Evolutionary conservation across 2,329 filamentous ascomycete species (phyloP), one percentile per base, ranked within the genome.

Genomic region (Penicillium sp.): DNA sequence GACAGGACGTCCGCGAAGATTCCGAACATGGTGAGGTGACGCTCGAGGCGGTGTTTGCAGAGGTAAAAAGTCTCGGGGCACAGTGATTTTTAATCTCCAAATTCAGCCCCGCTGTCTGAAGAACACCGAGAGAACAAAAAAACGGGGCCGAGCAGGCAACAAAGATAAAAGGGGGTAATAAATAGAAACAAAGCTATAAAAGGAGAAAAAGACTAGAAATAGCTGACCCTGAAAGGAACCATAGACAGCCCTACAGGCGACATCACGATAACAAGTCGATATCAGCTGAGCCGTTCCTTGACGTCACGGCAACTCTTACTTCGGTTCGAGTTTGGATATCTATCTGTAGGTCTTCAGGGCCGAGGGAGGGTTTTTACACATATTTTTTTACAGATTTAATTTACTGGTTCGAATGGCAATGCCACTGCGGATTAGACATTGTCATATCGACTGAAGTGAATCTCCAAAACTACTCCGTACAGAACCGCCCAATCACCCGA

Each of bases 1-100:
- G 88, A 90, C 73, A 92, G 78, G 65, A 91, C 79, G 75, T 90
- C 88, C 65, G 89, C 85, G 65, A 92, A 83, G 65, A 91, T 83
- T 74, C 88, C 87, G 69, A 92, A 91, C 88, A 92, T 90, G 74
- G 52, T 76, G 66, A 42, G n/a, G 21, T 22, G 22, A 29, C 38
- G 13, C 45, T 48, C n/a, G 38, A 51, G 44, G 39, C 38, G 27
- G 16, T 18, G 44, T 27, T n/a, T 48, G 32, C 40, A 47, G 45
- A 21, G 32, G 46, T 38, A 29, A 31, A 34, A 56, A 52, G 18
- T 43, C 46, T 31, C 45, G 38, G 50, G 53, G 48, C 54, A n/a
- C 14, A 39, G 32, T 34, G 32, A 18, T 29, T 50, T 53, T 47
- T 40, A 31, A 31, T 53, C 44, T 42, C 41, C 50, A 51, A 34